Evolutionary conservation across 208 protist species (phyloP).

Genomic region (Trypanosoma mega): DNA sequence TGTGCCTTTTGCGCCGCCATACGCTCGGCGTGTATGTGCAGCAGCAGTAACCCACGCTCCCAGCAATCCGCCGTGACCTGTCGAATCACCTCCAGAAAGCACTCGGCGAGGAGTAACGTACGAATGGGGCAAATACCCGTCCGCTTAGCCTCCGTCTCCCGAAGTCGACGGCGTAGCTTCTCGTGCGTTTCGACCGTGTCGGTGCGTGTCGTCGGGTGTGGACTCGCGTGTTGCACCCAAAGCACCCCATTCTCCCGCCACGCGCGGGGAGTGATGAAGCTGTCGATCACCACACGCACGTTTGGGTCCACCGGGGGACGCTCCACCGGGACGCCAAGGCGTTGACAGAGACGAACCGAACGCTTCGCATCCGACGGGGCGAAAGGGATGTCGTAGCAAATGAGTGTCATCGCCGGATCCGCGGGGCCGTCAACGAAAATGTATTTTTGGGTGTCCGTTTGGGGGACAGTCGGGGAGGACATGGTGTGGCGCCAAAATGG

Average conservation of each 20-base stretch:
- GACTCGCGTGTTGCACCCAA: conserved; percentile 87
- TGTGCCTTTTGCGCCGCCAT: conserved; percentile 76
- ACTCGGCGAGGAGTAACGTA: conserved; percentile 76
- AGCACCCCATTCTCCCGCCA: conserved; percentile 53
- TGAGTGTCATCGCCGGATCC: conserved; percentile 50
- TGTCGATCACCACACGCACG: conserved; percentile 78
- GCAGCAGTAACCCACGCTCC: conserved; percentile 82
- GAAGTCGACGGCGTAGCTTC: conserved; percentile 39
- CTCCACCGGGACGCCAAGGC: conserved; percentile 37
- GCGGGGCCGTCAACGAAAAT: conserved; percentile 73
- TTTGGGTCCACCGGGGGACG: conserved; percentile 60
- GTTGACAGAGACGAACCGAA: conserved; percentile 55
- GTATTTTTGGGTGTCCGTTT: conserved; percentile 25
- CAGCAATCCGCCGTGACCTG: conserved; percentile 81
- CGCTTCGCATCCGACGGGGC: conserved; percentile 56
- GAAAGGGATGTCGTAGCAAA: conserved; percentile 82
- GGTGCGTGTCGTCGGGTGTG: conserved; percentile 62
- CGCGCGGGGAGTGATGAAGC: conserved; percentile 78
- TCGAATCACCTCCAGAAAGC: conserved; percentile 86
- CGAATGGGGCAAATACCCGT: conserved; percentile 80
- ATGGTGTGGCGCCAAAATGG: too few relatives aligned
- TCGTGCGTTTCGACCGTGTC: conserved; percentile 66
- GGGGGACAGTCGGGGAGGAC: too few relatives aligned
- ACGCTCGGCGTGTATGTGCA: conserved; percentile 77
- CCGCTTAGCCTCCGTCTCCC: conserved; percentile 36